Conservation (phyloP, 495 filamentous ascomycete species). For the Penicillium subrubescens region DNA sequence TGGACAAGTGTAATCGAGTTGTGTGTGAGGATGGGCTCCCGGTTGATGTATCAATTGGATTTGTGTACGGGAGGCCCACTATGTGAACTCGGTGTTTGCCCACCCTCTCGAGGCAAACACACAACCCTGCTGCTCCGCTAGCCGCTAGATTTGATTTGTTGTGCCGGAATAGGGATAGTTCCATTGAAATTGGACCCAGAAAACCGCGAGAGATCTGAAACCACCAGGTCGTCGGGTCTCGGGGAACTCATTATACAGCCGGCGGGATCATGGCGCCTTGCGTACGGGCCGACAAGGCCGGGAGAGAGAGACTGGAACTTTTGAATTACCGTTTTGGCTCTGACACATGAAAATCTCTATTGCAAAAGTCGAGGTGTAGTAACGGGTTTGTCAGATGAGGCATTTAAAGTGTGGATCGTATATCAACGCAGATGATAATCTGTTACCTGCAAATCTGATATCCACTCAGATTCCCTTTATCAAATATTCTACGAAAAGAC, state of each 20-base stretch:
- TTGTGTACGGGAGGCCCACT: not conserved
- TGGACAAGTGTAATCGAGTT: not conserved
- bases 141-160: not conserved
- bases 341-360: constrained; percentile 3
- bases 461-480: not conserved
- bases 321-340: constrained; percentile 6
- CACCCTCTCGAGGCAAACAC: not conserved
- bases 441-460: not conserved
- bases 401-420: not conserved
- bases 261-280: constrained; percentile 16
- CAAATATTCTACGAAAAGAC: not conserved
- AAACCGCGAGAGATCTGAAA: constrained; percentile 28
- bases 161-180: not conserved
- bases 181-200: not conserved
- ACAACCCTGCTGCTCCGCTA: constrained; percentile 1
- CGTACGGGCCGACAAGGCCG: constrained; percentile 10
- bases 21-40: not conserved
- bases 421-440: not conserved
- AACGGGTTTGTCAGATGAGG: not conserved
- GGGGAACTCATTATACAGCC: constrained; percentile 9
- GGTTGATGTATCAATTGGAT: not conserved
- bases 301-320: constrained; percentile 3
- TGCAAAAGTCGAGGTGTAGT: not conserved
- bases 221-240: constrained; percentile 6
- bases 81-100: not conserved